Conservation (phyloP, 306 rosid species). For the Chamaecrista fasciculata region DNA sequence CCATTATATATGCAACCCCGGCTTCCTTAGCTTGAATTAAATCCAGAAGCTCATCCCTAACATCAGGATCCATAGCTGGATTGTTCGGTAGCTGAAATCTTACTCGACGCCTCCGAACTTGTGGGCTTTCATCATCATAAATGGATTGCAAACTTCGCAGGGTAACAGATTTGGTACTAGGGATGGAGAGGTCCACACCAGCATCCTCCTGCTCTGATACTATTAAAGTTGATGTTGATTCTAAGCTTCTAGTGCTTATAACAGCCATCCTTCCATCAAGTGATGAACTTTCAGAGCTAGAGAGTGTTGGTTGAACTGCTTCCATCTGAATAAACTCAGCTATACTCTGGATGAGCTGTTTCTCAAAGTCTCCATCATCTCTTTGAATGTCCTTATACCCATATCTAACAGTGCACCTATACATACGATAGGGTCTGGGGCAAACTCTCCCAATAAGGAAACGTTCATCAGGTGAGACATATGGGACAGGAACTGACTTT, state of each 20-base stretch:
- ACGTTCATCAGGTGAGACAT: slow-evolving; percentile 78
- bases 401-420: slow-evolving; percentile 75
- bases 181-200: slow-evolving; percentile 36
- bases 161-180: slow-evolving; percentile 54
- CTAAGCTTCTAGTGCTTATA: slow-evolving; percentile 56
- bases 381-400: slow-evolving; percentile 80
- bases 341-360: slow-evolving; percentile 66
- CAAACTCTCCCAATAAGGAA: slow-evolving; percentile 79
- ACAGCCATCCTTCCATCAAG: slow-evolving; percentile 74
- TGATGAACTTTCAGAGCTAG: slow-evolving; percentile 51
- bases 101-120: slow-evolving; percentile 54
- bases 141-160: slow-evolving; percentile 52
- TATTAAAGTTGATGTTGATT: slow-evolving; percentile 46
- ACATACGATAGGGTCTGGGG: slow-evolving; percentile 78
- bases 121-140: slow-evolving; percentile 63
- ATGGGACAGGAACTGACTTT: slow-evolving; percentile 78
- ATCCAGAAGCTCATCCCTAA: slow-evolving; percentile 64
- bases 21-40: slow-evolving; percentile 74
- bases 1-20: slow-evolving; percentile 79
- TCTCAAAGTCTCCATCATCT: slow-evolving; percentile 73
- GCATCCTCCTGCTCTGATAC: slow-evolving; percentile 45
- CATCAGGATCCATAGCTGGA: slow-evolving; percentile 50
- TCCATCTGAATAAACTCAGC: slow-evolving; percentile 81
- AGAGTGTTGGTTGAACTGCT: slow-evolving; percentile 62
- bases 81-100: slow-evolving; percentile 57